Percentiles rank a stretch among this genome's conserved stretches.
Evolutionary conservation across 352 stramenopile species (phyloP).

Genomic region (Pythium utonaiense): DNA sequence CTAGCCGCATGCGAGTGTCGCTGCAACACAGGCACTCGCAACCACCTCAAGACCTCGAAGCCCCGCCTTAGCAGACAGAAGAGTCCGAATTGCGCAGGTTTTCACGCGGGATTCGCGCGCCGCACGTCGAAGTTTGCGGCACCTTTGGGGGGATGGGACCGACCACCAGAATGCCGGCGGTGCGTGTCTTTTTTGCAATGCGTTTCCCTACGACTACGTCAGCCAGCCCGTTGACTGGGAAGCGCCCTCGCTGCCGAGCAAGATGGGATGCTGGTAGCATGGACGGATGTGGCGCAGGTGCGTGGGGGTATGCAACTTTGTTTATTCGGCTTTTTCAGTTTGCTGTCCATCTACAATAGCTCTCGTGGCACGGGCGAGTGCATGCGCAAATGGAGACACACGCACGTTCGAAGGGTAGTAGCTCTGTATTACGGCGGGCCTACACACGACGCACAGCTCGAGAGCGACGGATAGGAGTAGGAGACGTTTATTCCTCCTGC

Average conservation of each 20-base stretch:
- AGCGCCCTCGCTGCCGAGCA: too few species aligned
- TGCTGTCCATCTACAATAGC: conserved; percentile 1
- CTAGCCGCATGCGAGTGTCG: too few species aligned
- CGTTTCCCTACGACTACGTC: neutral
- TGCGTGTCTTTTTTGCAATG: conserved; percentile 10
- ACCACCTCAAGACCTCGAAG: too few species aligned
- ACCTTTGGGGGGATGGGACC: conserved; percentile 4
- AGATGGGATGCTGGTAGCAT: neutral
- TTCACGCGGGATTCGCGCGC: neutral
- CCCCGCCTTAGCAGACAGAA: too few species aligned
- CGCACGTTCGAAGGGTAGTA: neutral
- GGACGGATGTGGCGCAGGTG: neutral
- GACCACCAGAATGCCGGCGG: conserved; percentile 22
- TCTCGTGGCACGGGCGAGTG: neutral
- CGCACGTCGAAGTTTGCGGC: neutral
- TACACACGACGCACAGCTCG: neutral
- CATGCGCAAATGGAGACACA: conserved; percentile 1
- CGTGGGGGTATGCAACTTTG: conserved; percentile 15
- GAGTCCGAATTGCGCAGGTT: neutral
- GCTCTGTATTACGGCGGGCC: conserved; percentile 2
- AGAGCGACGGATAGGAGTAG: neutral
- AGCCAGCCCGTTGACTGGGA: too few species aligned
- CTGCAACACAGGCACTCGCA: too few species aligned
- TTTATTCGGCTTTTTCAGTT: conserved; percentile 6
- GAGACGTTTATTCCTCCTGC: conserved; percentile 44